Conservation (phyloP, 345 rosid species). For the Hevea brasiliensis region DNA sequence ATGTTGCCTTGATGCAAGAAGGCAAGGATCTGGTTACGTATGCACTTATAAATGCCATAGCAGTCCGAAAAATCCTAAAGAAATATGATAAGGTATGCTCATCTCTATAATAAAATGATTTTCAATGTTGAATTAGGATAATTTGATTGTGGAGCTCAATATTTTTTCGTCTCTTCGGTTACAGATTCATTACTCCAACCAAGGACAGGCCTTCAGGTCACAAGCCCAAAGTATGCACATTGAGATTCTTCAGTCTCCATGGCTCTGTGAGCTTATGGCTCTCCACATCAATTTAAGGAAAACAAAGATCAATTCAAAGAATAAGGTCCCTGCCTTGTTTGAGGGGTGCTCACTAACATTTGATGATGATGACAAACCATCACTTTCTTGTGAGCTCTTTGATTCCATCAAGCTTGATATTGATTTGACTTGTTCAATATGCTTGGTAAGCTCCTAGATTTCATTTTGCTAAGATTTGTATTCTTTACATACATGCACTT, state of each 20-base stretch:
- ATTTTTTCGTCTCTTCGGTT: conserved; percentile 4
- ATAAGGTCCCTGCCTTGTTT: conserved; percentile 50
- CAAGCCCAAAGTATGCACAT: conserved; percentile 78
- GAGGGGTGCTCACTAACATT: conserved; percentile 61
- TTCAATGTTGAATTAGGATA: not conserved
- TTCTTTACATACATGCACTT: not conserved
- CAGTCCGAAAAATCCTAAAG: conserved; percentile 85
- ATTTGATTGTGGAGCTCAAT: not conserved
- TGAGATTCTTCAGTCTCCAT: conserved; percentile 92
- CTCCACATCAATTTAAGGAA: conserved; percentile 82
- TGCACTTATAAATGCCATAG: conserved; percentile 81
- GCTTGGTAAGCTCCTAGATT: conserved; percentile 65
- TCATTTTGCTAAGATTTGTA: not conserved
- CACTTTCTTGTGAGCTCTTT: conserved; percentile 71
- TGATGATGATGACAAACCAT: conserved; percentile 69
- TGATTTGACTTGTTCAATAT: conserved; percentile 87
- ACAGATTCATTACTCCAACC: conserved; percentile 84
- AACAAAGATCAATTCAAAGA: conserved; percentile 39
- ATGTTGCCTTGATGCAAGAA: conserved; percentile 64
- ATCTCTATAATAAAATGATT: not conserved
- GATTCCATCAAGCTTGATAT: conserved; percentile 79
- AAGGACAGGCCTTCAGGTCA: conserved; percentile 92
- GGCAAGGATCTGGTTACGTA: conserved; percentile 83
- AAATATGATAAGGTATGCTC: conserved; percentile 81
- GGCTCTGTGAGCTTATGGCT: conserved; percentile 94